phyloP scores from a whole-genome alignment of 1,139 yeast genomes.

The Sugiyamaella sp. region DNA sequence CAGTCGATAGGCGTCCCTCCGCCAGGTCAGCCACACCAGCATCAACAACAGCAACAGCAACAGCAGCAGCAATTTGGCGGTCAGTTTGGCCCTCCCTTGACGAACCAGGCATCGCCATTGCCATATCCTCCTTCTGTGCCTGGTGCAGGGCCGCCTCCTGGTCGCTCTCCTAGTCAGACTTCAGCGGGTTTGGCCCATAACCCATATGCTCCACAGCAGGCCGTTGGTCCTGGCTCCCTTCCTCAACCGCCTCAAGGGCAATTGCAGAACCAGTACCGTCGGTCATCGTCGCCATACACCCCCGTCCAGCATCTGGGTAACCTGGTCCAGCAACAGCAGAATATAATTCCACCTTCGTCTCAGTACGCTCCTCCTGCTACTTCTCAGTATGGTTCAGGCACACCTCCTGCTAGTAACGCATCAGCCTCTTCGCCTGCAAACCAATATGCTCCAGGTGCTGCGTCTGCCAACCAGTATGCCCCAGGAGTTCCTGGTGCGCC shows the following conservation, averaged over 20 bases:
- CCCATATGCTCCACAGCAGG: slow-evolving; percentile 23
- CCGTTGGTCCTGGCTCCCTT: slow-evolving; percentile 3
- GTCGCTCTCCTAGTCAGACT: slow-evolving; percentile 9
- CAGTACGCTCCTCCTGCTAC: slow-evolving; percentile 10
- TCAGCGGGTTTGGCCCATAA: slow-evolving; percentile 2
- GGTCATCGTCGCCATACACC: slow-evolving; percentile 3
- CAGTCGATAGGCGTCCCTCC: slow-evolving; percentile 21
- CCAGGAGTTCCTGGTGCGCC: too few species aligned
- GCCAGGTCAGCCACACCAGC: slow-evolving; percentile 13
- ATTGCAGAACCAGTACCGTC: neutral
- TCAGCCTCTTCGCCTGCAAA: neutral
- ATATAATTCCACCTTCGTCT: slow-evolving; percentile 22
- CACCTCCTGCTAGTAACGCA: slow-evolving; percentile 4
- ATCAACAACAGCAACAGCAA: too few species aligned
- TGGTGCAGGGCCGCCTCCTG: slow-evolving; percentile 13
- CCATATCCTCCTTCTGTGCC: slow-evolving; percentile 14
- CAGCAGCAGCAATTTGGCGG: slow-evolving; percentile 14
- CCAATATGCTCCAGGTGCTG: slow-evolving; percentile 3
- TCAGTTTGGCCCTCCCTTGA: slow-evolving; percentile 14
- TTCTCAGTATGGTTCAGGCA: slow-evolving; percentile 10
- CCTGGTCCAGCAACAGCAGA: too few species aligned
- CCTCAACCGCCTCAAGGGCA: neutral
- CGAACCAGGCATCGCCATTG: slow-evolving; percentile 1
- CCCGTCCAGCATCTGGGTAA: neutral
- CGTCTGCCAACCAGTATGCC: neutral